Percentiles rank a stretch among this genome's conserved stretches.
phyloP scores from a whole-genome alignment of 306 rosid species.

The Hippophae rhamnoides region DNA sequence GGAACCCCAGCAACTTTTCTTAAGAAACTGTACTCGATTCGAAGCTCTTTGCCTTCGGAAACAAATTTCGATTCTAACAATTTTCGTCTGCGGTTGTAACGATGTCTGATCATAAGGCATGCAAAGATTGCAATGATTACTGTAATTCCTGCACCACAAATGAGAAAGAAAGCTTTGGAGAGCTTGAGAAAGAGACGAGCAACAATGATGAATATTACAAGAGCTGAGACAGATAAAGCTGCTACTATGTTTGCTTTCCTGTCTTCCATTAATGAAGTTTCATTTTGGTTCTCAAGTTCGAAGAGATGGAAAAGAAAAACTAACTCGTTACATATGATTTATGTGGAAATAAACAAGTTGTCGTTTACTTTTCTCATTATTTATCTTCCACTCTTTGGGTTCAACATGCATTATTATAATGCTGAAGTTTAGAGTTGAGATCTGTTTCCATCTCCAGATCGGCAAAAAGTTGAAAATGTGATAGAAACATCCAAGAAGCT shows the following conservation, averaged over 20 bases:
- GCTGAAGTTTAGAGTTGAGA: too few relatives aligned
- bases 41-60: constrained; percentile 76
- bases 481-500: too few relatives aligned
- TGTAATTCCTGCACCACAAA: constrained; percentile 55
- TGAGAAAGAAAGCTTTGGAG: constrained; percentile 53
- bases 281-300: constrained; percentile 15
- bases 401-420: too few relatives aligned
- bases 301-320: constrained; percentile 4
- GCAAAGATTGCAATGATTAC: constrained; percentile 48
- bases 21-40: constrained; percentile 79
- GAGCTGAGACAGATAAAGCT: constrained; percentile 23
- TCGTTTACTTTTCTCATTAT: too few relatives aligned
- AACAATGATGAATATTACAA: constrained; percentile 36
- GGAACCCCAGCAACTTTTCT: constrained; percentile 87
- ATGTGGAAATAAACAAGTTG: too few relatives aligned
- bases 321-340: background rate
- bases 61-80: constrained; percentile 34
- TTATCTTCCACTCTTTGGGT: too few relatives aligned
- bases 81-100: constrained; percentile 37
- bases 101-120: constrained; percentile 40
- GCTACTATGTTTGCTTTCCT: constrained; percentile 39
- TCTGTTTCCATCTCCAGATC: too few relatives aligned
- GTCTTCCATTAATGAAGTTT: constrained; percentile 57
- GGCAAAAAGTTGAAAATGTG: too few relatives aligned
- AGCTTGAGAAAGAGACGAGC: constrained; percentile 41